Conservation (phyloP, 2,329 filamentous ascomycete species). For the Phyllosticta citriasiana region DNA sequence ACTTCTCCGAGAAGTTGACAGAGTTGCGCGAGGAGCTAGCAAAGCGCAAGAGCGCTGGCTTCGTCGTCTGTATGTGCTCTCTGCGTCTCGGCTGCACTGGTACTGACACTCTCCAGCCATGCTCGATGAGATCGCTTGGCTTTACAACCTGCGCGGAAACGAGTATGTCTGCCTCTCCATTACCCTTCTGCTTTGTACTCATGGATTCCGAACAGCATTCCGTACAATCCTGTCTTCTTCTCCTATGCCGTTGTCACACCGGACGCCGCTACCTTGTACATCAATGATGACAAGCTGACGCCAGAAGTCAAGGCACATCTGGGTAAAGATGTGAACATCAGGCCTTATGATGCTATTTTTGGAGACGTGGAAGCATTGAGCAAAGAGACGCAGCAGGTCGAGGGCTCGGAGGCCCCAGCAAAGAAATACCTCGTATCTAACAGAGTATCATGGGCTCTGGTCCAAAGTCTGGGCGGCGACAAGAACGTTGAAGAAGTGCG, state of each 20-base stretch:
- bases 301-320: slow-evolving; percentile 61
- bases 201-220: slow-evolving; percentile 48
- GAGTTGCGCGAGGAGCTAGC: slow-evolving; percentile 84
- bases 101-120: slow-evolving; percentile 43
- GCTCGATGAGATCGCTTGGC: slow-evolving; percentile 94
- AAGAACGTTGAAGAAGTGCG: slow-evolving; percentile 75
- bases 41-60: slow-evolving; percentile 78
- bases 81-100: neutral
- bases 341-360: slow-evolving; percentile 76
- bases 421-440: slow-evolving; percentile 79
- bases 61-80: slow-evolving; percentile 57
- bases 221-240: slow-evolving; percentile 97
- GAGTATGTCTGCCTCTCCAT: slow-evolving; percentile 43
- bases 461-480: slow-evolving; percentile 75
- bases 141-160: slow-evolving; percentile 92
- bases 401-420: slow-evolving; percentile 26
- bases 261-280: slow-evolving; percentile 65
- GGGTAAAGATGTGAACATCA: slow-evolving; percentile 57
- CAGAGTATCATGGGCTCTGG: slow-evolving; percentile 87
- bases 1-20: slow-evolving; percentile 69
- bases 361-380: slow-evolving; percentile 61
- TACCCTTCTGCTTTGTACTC: neutral
- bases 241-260: slow-evolving; percentile 86
- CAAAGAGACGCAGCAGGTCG: slow-evolving; percentile 23
- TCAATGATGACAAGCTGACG: slow-evolving; percentile 70